Conservation (phyloP, 192 early-diverging fungal species). For the Dissophora ornata region DNA sequence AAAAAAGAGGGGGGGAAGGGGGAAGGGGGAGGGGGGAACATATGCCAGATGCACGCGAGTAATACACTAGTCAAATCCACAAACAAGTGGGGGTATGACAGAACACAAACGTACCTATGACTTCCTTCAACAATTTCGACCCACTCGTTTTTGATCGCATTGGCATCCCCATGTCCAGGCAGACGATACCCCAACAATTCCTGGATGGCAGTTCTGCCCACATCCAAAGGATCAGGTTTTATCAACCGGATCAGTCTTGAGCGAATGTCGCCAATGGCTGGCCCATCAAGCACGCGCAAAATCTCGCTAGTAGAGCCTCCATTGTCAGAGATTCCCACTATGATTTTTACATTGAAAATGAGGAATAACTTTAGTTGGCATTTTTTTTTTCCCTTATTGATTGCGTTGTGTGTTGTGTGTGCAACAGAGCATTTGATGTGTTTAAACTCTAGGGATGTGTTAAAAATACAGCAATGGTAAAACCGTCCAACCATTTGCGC, state of each 20-base stretch:
- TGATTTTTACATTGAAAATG: not conserved
- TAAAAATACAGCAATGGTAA: no score
- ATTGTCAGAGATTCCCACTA: conserved; percentile 80
- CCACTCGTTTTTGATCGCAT: conserved; percentile 79
- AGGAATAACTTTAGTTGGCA: not conserved
- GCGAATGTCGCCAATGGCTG: conserved; percentile 80
- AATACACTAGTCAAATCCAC: no score
- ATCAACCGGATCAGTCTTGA: conserved; percentile 74
- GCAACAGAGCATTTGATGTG: no score
- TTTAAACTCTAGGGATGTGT: no score
- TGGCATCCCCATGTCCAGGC: conserved; percentile 62
- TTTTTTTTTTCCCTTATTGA: no score
- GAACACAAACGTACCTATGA: conserved; percentile 64
- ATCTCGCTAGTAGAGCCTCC: conserved; percentile 76
- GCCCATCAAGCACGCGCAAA: conserved; percentile 78
- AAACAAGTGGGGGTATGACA: no score
- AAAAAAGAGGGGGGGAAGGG: no score
- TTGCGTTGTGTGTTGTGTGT: no score
- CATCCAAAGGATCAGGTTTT: conserved; percentile 64
- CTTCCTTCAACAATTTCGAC: conserved; percentile 76
- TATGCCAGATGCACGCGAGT: no score
- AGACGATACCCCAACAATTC: conserved; percentile 77
- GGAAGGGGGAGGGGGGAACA: no score
- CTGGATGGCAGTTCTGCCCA: conserved; percentile 71
- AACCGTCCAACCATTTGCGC: no score